phyloP scores from a whole-genome alignment of 2,329 filamentous ascomycete species.

The Dendrostoma leiphaemia region DNA sequence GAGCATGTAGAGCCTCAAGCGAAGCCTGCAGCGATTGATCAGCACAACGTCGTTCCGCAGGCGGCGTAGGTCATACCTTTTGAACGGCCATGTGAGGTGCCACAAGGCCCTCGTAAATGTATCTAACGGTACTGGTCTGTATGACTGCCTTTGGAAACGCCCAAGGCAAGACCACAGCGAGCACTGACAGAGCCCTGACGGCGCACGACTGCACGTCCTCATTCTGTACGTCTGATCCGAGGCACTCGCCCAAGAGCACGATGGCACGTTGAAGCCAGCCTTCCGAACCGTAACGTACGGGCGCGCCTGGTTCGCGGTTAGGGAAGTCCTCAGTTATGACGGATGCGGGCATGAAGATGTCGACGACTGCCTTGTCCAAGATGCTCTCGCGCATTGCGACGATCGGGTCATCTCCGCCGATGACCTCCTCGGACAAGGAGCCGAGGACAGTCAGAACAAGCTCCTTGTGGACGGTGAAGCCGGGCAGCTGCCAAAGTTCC shows the following conservation, averaged over 20 bases:
- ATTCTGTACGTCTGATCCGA: constrained; percentile 62
- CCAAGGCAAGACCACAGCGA: constrained; percentile 83
- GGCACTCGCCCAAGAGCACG: constrained; percentile 69
- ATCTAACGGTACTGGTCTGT: constrained; percentile 66
- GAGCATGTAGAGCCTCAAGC: constrained; percentile 77
- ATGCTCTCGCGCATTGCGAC: constrained; percentile 80
- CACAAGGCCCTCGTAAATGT: constrained; percentile 70
- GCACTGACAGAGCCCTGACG: constrained; percentile 71
- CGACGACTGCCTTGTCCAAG: constrained; percentile 85
- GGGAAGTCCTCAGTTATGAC: constrained; percentile 77
- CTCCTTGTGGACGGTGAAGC: constrained; percentile 68
- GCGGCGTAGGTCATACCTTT: constrained; percentile 52
- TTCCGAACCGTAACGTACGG: constrained; percentile 74
- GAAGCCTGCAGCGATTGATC: constrained; percentile 56
- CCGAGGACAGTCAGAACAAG: constrained; percentile 87
- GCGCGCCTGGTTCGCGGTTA: constrained; percentile 64
- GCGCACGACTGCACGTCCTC: constrained; percentile 68
- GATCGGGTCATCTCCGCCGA: constrained; percentile 84
- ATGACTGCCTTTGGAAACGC: constrained; percentile 79
- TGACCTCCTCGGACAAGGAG: constrained; percentile 90
- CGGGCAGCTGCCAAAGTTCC: constrained; percentile 73
- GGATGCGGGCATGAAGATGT: constrained; percentile 81
- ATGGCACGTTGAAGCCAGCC: constrained; percentile 85
- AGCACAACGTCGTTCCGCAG: constrained; percentile 15
- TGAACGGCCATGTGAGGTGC: constrained; percentile 70